Conservation (phyloP, 495 filamentous ascomycete species). For the Diplogelasinospora grovesii region DNA sequence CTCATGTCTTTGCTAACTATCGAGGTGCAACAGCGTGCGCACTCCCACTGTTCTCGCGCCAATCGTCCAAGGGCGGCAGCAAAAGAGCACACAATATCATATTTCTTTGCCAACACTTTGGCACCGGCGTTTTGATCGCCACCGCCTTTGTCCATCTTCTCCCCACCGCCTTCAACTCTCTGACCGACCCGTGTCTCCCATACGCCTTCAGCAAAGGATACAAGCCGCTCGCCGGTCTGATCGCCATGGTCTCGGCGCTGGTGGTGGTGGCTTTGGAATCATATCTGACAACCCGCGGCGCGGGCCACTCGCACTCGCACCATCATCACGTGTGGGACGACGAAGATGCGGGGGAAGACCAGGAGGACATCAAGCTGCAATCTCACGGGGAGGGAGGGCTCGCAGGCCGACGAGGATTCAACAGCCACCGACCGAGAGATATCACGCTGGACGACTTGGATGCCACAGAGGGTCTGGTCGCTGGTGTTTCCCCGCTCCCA, state of each 20-base stretch:
- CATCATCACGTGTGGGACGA: conserved; percentile 31
- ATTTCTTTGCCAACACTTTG: conserved; percentile 76
- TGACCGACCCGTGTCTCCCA: conserved; percentile 76
- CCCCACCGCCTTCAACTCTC: conserved; percentile 73
- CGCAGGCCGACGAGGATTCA: conserved; percentile 4
- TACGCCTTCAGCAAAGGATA: conserved; percentile 65
- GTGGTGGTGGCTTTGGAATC: conserved; percentile 72
- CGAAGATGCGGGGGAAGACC: conserved; percentile 28
- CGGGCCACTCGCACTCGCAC: conserved; percentile 46
- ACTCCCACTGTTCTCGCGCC: conserved; percentile 51
- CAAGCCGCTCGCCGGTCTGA: conserved; percentile 66
- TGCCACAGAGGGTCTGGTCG: conserved; percentile 39
- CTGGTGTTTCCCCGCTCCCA: conserved; percentile 42
- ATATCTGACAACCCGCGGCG: conserved; percentile 56
- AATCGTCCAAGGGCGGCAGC: conserved; percentile 37
- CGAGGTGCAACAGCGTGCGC: conserved; percentile 43
- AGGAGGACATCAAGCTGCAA: conserved; percentile 23
- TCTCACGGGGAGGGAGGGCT: conserved; percentile 5
- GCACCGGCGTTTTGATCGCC: conserved; percentile 78
- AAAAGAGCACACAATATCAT: conserved; percentile 45
- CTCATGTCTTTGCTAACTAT: conserved; percentile 6
- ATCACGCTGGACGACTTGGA: conserved; percentile 39
- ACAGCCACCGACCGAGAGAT: conserved; percentile 23
- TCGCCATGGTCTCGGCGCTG: conserved; percentile 73
- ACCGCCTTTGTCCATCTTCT: conserved; percentile 86